Evolutionary conservation across 352 stramenopile species (phyloP).

Genomic region (Phytophthora foliorum): DNA sequence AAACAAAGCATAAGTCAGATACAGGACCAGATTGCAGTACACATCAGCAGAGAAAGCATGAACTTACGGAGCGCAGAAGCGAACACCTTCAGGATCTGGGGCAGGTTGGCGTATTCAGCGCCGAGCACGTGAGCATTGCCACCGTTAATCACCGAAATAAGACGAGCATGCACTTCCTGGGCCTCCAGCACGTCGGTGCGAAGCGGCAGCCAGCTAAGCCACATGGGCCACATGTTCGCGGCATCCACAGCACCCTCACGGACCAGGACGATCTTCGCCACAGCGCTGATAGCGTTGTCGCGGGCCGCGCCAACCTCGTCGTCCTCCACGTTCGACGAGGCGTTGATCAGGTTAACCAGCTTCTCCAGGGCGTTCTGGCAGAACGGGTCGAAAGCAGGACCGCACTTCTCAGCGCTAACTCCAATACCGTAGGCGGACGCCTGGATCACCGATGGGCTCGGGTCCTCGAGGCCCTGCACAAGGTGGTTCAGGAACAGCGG

Average conservation of each 20-base stretch:
- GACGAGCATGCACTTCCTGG: slow-evolving; percentile 76
- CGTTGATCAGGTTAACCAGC: slow-evolving; percentile 72
- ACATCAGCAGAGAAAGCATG: slow-evolving; percentile 16
- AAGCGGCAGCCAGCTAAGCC: slow-evolving; percentile 87
- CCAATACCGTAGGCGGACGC: slow-evolving; percentile 86
- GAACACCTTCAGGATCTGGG: slow-evolving; percentile 80
- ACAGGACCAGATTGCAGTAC: neutral
- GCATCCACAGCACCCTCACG: slow-evolving; percentile 68
- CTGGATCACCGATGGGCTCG: slow-evolving; percentile 73
- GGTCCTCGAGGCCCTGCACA: slow-evolving; percentile 77
- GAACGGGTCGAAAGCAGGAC: slow-evolving; percentile 77
- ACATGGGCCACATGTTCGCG: slow-evolving; percentile 73
- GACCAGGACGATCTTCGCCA: slow-evolving; percentile 81
- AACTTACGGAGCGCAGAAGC: slow-evolving; percentile 77
- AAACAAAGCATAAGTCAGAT: slow-evolving; percentile 35
- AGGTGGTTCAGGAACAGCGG: slow-evolving; percentile 80
- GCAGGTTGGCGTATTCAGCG: slow-evolving; percentile 70
- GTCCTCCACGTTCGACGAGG: slow-evolving; percentile 60
- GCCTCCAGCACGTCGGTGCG: slow-evolving; percentile 84
- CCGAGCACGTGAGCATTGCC: slow-evolving; percentile 76
- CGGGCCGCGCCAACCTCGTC: slow-evolving; percentile 73
- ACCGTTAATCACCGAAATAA: slow-evolving; percentile 69
- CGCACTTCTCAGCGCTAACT: slow-evolving; percentile 85
- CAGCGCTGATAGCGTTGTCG: slow-evolving; percentile 85
- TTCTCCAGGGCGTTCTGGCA: slow-evolving; percentile 75